Base-by-base conservation (phyloP, 495 filamentous ascomycete genomes). In the Neurospora sp. region DNA sequence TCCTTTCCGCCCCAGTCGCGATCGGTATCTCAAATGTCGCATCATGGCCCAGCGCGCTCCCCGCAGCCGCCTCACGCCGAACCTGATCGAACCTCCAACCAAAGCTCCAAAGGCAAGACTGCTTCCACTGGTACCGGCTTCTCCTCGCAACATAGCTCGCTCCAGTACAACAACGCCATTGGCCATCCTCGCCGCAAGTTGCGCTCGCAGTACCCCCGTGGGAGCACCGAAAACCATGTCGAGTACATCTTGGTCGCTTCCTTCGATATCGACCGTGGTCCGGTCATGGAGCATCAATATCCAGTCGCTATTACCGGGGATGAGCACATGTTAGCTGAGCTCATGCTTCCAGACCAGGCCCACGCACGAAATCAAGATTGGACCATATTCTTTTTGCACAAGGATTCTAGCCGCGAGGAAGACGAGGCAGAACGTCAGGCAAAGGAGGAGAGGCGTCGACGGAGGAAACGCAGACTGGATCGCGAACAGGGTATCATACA, bases 341-440 rank as follows among this genome's bases (percentile, higher is more conserved):
- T 99, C 79, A 99, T 99, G 96, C 86, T 99, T 75, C 96, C 96
- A 1, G 96, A 99, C 83, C 95, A 98, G 81, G 93, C 94, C 37
- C 96, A 99, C 82, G 90, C 95, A 41, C 87, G 96, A 39, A 95
- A 91, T 77, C 94, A 98, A 80, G 96, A 99, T 81, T 99, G 96
- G 96, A 99, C 96, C 40, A 97, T 98, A 16, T 99, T 99, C 83
- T 99, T 99, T 77, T 78, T 99, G 69, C 96, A 98, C 78, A 98
- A 98, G 79, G 96, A 98, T 79, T 92, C 89, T 6, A 93, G 87
- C 74, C 86, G 90, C 68, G 91, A 93, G 69, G 93, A 92, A 10
- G 93, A 93, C 42, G 92, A 93, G n/a, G 84, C 72, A 78, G 85
- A 83, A 80, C 77, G 73, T 82, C 85, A 78, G 73, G 79, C 74